Evolutionary conservation across 345 rosid species (phyloP).

Genomic region (Euphorbia tirucalli): DNA sequence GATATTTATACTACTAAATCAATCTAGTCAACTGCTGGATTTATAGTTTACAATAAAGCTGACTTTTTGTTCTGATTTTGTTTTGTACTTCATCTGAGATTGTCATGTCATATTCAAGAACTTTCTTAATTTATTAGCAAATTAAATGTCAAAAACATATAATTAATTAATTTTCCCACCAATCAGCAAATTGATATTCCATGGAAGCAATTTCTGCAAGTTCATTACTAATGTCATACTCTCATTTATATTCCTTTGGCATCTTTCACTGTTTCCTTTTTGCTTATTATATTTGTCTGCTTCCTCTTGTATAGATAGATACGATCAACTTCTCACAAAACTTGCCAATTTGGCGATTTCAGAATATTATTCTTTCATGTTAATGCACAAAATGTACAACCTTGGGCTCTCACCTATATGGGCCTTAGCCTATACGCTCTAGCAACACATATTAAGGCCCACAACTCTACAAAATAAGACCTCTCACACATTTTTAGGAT

Average conservation of each 20-base stretch:
- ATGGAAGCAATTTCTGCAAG: too few relatives aligned
- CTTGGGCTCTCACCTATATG: too few relatives aligned
- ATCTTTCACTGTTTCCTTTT: background rate
- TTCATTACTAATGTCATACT: too few relatives aligned
- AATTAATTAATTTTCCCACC: background rate
- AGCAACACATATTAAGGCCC: too few relatives aligned
- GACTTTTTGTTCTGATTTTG: background rate
- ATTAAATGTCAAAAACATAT: too few relatives aligned
- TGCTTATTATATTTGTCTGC: too few relatives aligned
- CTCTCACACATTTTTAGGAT: too few relatives aligned
- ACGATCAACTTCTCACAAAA: background rate
- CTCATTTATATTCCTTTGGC: background rate
- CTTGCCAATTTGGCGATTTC: background rate
- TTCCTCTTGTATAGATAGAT: too few relatives aligned
- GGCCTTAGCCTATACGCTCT: too few relatives aligned
- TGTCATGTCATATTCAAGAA: background rate
- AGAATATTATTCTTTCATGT: background rate
- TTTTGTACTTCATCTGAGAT: slow-evolving; percentile 2
- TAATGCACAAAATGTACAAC: too few relatives aligned
- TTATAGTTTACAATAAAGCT: background rate
- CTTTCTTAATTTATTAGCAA: background rate
- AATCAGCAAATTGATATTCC: background rate
- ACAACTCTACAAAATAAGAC: too few relatives aligned
- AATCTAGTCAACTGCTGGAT: background rate
- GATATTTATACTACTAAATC: background rate